Conservation (phyloP, 1,284 basidiomycete species). For the Mycena citricolor region DNA sequence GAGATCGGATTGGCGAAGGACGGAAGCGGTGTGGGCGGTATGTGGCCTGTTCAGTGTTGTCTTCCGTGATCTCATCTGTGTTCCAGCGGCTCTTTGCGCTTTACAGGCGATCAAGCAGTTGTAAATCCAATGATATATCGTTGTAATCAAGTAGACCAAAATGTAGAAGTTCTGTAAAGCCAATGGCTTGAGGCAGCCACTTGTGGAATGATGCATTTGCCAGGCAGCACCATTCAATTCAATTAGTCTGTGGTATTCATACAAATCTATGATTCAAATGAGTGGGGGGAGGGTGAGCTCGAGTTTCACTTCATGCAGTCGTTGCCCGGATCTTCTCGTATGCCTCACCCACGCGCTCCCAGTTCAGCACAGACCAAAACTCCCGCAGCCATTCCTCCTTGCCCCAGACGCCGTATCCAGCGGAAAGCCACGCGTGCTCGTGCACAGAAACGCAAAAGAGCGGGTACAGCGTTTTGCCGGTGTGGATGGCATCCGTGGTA, state of each 20-base stretch:
- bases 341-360: conserved; percentile 61
- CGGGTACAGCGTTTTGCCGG: conserved; percentile 67
- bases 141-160: no score
- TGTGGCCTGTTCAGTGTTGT: conserved; percentile 32
- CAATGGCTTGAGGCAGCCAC: no score
- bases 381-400: conserved; percentile 87
- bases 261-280: conserved; percentile 11
- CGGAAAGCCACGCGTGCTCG: conserved; percentile 89
- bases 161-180: conserved; percentile 1
- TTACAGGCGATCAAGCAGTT: conserved; percentile 61
- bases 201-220: no score
- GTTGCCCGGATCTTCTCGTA: conserved; percentile 2
- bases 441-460: conserved; percentile 85
- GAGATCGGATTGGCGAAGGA: conserved; percentile 94
- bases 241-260: conserved; percentile 6
- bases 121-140: conserved; percentile 3
- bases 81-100: conserved; percentile 72
- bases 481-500: conserved; percentile 27
- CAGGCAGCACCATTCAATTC: conserved; percentile 11
- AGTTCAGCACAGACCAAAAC: conserved; percentile 90
- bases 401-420: conserved; percentile 92
- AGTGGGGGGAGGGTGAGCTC: not conserved
- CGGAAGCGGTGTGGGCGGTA: conserved; percentile 95
- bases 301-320: not conserved
- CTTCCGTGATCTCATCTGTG: conserved; percentile 9